A percentile compares a stretch with the other conserved stretches of the same genome.
Evolutionary conservation across 768 basidiomycete genomes (phyloP).

Genomic region (Lentinus brumalis): DNA sequence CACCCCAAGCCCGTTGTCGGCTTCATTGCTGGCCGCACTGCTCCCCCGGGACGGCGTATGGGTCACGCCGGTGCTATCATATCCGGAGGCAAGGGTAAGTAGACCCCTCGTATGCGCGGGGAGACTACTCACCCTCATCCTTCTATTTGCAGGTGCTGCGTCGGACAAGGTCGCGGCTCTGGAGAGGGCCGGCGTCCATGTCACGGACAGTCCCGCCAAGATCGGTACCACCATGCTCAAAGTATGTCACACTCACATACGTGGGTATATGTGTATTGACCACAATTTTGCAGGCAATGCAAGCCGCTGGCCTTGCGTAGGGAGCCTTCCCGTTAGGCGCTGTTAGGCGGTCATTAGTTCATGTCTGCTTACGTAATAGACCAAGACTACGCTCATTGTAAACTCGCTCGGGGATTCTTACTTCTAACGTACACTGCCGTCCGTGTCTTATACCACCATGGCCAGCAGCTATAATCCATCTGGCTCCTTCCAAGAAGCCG

Average conservation of each 20-base stretch:
- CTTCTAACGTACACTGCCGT: slow-evolving; percentile 5
- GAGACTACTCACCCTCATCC: too few relatives aligned
- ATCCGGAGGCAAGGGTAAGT: slow-evolving; percentile 89
- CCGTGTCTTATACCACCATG: slow-evolving; percentile 20
- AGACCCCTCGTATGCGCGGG: not conserved
- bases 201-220: slow-evolving; percentile 94
- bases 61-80: slow-evolving; percentile 99
- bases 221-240: slow-evolving; percentile 90
- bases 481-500: slow-evolving; percentile 58
- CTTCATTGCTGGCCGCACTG: slow-evolving; percentile 97
- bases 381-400: slow-evolving; percentile 24
- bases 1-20: slow-evolving; percentile 95
- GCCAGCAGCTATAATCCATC: slow-evolving; percentile 36
- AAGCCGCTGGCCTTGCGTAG: slow-evolving; percentile 70
- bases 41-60: slow-evolving; percentile 97
- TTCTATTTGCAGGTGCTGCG: slow-evolving; percentile 64
- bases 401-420: not conserved
- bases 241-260: slow-evolving; percentile 44
- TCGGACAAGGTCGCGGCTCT: slow-evolving; percentile 91
- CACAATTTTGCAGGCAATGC: slow-evolving; percentile 60
- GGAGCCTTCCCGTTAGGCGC: slow-evolving; percentile 18
- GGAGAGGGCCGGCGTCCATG: slow-evolving; percentile 88
- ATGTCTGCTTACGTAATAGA: slow-evolving; percentile 40
- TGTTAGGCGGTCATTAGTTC: not conserved
- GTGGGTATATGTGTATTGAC: not conserved